Evolutionary conservation across 495 filamentous ascomycete genomes (phyloP), one percentile per base, ranked within the genome.

Genomic region (Penicillium soppii): DNA sequence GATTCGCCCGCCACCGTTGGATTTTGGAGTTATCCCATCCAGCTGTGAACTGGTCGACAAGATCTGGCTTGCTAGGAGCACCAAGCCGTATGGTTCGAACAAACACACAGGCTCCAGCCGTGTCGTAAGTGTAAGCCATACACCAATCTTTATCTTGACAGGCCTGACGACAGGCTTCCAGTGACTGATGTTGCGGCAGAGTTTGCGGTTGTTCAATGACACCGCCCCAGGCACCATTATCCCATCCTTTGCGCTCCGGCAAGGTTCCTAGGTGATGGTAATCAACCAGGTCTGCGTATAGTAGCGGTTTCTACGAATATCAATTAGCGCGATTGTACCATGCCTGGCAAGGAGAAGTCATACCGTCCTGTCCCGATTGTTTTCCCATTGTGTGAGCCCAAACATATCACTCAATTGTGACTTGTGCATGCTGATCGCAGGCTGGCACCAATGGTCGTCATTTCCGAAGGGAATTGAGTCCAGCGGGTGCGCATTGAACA

Each of bases 351-450:
- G n/a, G 10, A 8, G 13, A 1, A 27, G 20, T 51, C 57, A 43
- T 56, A 71, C 66, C 25, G 45, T 58, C 33, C 41, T 52, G 50
- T 58, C 50, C n/a, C 57, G 58, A 30, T 39, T 20, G 38, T 52
- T 51, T 48, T 67, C 63, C 59, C 57, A 73, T 15, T 57, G 36
- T 16, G 53, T 40, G 39, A 66, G 54, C 7, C 45, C 56, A 7
- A 16, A 35, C 63, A 72, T 62, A 32, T 67, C 67, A 8, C 20
- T 37, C 7, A 62, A 42, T 19, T 49, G 39, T 1, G 63, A 60
- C 54, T 82, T 79, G 54, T 82, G 79, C 71, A 82, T 68, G 19
- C 69, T 81, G 50, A 82, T 57, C 0, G 72, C 73, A 7, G 79
- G 78, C 43, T 79, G 74, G 45, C 79, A 82, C 77, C 76, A 80